These are phyloP conservation scores for Linderina pennispora DNA, from an alignment of 192 early-diverging fungal genomes.

Conservation along the genomic window DNA sequence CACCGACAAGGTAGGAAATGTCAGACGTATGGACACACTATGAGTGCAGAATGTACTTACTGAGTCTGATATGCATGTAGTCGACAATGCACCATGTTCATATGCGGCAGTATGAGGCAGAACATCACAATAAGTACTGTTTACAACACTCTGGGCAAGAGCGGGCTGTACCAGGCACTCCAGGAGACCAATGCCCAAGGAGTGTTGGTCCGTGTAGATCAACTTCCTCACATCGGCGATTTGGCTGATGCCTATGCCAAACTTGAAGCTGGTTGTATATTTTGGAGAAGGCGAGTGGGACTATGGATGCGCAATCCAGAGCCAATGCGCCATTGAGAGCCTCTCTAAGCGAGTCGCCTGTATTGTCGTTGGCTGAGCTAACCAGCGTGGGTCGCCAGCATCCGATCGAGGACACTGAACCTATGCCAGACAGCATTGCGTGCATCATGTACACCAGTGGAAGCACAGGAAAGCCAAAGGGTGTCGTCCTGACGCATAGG, in stretches of 20 bases:
- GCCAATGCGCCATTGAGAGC: conserved; percentile 46
- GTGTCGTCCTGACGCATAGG: conserved; percentile 70
- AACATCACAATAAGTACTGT: conserved; percentile 68
- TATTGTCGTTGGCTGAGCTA: conserved; percentile 51
- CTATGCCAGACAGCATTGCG: conserved; percentile 60
- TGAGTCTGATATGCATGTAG: conserved; percentile 48
- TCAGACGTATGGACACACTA: conserved; percentile 47
- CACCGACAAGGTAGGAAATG: conserved; percentile 64
- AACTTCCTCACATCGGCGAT: conserved; percentile 11
- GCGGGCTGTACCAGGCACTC: conserved; percentile 74
- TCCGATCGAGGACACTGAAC: conserved; percentile 46
- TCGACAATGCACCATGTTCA: conserved; percentile 40
- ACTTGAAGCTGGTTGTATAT: conserved; percentile 50
- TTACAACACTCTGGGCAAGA: conserved; percentile 68
- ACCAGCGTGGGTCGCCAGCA: conserved; percentile 56
- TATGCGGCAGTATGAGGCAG: neutral
- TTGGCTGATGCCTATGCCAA: neutral
- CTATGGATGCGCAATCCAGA: conserved; percentile 48
- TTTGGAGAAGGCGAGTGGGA: conserved; percentile 12
- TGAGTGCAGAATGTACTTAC: conserved; percentile 52
- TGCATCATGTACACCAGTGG: conserved; percentile 85
- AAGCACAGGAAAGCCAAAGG: conserved; percentile 83
- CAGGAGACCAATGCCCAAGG: conserved; percentile 67
- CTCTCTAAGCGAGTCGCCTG: conserved; percentile 39
- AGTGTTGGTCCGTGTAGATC: conserved; percentile 52